A percentile compares a stretch with the other conserved stretches of the same genome.
Evolutionary conservation across 2,329 filamentous ascomycete genomes (phyloP).

Genomic region (Fusarium pininemorale): DNA sequence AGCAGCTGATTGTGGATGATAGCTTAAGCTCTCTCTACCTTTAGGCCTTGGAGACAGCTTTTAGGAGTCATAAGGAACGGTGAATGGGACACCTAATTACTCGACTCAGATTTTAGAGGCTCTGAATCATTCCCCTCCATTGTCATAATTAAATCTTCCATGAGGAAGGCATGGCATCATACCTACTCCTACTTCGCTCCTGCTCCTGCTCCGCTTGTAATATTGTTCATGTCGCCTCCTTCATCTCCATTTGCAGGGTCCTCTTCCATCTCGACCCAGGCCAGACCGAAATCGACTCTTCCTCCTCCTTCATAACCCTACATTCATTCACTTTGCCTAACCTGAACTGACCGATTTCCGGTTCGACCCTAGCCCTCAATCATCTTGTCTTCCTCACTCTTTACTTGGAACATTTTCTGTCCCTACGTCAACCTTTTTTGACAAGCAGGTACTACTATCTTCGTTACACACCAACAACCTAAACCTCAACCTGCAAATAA

Average conservation of each 20-base stretch:
- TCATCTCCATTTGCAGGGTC: constrained; percentile 16
- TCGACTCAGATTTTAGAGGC: neutral
- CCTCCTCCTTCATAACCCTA: constrained; percentile 8
- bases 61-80: neutral
- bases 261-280: constrained; percentile 3
- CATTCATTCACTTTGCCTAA: constrained; percentile 11
- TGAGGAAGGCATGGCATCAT: neutral
- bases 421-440: neutral
- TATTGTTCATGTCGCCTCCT: constrained; percentile 9
- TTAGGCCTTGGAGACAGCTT: neutral
- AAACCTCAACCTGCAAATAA: neutral
- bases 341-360: neutral
- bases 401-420: neutral
- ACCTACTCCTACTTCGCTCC: neutral
- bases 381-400: neutral
- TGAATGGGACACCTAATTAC: neutral
- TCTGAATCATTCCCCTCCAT: neutral
- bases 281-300: constrained; percentile 1
- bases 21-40: neutral
- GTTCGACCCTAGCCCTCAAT: neutral
- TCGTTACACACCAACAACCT: neutral
- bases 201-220: constrained; percentile 19
- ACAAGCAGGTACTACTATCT: neutral
- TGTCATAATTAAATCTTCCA: neutral
- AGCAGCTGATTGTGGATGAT: neutral